phyloP scores from a whole-genome alignment of 148 eudicot genomes.

The Selenicereus undatus region DNA sequence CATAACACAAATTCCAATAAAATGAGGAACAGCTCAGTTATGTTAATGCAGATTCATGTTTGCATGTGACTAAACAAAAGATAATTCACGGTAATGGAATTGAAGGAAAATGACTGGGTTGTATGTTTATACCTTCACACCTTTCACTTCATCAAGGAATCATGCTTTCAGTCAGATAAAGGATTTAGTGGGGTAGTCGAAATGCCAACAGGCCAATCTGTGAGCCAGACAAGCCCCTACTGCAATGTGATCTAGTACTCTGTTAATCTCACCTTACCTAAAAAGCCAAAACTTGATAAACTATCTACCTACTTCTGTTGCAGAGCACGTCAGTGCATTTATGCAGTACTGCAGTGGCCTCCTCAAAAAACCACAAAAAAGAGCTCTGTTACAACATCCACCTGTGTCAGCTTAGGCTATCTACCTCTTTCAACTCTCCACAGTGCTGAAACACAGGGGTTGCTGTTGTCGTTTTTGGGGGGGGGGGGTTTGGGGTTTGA shows the following conservation, averaged over 20 bases:
- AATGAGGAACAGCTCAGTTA: not conserved
- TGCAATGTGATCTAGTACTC: not conserved
- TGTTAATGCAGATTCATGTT: not conserved
- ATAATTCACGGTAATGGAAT: not conserved
- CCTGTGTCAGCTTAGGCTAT: not conserved
- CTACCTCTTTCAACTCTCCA: not conserved
- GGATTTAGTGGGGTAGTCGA: not conserved
- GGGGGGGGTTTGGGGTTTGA: no score
- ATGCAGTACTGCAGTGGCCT: not conserved
- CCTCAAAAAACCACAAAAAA: not conserved
- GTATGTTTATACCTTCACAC: not conserved
- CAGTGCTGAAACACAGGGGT: not conserved
- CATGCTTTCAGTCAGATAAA: not conserved
- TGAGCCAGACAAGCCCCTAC: not conserved
- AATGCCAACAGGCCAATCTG: not conserved
- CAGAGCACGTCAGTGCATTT: not conserved
- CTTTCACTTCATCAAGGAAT: not conserved
- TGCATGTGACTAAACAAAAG: not conserved
- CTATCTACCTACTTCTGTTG: not conserved
- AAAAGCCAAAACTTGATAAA: not conserved
- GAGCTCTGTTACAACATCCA: not conserved
- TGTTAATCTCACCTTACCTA: not conserved
- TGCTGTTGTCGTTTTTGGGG: no score
- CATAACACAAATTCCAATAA: not conserved
- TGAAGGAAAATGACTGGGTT: not conserved